Evolutionary conservation across 768 basidiomycete species (phyloP).

Genomic region (Tulasnella sp.): DNA sequence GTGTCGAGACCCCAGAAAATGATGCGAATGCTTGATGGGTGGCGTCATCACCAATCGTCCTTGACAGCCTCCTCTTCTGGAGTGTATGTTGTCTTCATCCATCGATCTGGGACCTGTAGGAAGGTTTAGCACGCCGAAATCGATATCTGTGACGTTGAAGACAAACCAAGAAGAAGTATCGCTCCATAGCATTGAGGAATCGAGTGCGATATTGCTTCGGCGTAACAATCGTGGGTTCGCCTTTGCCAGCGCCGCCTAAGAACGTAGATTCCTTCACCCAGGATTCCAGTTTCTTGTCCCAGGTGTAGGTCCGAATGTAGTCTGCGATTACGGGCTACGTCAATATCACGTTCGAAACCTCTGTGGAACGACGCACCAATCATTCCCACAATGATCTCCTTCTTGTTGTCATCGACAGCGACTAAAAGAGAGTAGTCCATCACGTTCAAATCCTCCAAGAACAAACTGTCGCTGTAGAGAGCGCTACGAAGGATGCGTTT

Average conservation of each 20-base stretch:
- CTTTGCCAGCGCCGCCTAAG: slow-evolving; percentile 65
- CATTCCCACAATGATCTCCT: slow-evolving; percentile 92
- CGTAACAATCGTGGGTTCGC: slow-evolving; percentile 93
- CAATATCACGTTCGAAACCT: slow-evolving; percentile 8
- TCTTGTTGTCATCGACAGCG: slow-evolving; percentile 79
- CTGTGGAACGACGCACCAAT: slow-evolving; percentile 51
- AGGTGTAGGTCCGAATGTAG: slow-evolving; percentile 91
- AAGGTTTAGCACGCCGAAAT: slow-evolving; percentile 8
- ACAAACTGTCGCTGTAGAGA: slow-evolving; percentile 90
- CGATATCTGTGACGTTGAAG: background rate
- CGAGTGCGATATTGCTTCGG: slow-evolving; percentile 89
- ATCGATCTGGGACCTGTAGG: slow-evolving; percentile 68
- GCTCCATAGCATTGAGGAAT: slow-evolving; percentile 79
- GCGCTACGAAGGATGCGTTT: slow-evolving; percentile 87
- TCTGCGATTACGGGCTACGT: slow-evolving; percentile 34
- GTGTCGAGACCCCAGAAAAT: too few relatives aligned
- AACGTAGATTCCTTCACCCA: slow-evolving; percentile 96
- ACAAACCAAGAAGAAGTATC: slow-evolving; percentile 75
- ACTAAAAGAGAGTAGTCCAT: slow-evolving; percentile 98
- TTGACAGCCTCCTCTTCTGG: background rate
- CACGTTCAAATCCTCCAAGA: slow-evolving; percentile 86
- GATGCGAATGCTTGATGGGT: too few relatives aligned
- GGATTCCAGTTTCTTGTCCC: slow-evolving; percentile 97
- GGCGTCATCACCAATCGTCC: background rate
- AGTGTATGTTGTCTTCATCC: slow-evolving; percentile 50